Conservation (phyloP, 495 filamentous ascomycete species). For the Penicillium alfredii region DNA sequence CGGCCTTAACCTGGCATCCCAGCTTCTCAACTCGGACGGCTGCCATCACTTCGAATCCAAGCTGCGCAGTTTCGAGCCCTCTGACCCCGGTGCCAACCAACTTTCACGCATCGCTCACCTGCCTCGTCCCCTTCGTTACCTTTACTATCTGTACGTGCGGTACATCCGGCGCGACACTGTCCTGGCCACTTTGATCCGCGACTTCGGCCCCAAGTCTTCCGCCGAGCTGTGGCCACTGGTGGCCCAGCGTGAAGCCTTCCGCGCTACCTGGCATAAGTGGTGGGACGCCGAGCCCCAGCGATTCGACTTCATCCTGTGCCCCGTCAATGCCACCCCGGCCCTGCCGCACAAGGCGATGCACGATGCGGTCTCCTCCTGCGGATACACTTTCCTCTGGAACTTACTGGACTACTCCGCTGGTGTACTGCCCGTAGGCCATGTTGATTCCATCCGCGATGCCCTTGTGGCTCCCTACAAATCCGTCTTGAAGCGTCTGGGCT, state of each 20-base stretch:
- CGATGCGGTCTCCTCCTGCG: constrained; percentile 79
- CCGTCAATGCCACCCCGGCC: constrained; percentile 87
- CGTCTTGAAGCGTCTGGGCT: constrained; percentile 28
- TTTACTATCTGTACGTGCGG: constrained; percentile 86
- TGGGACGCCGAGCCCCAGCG: constrained; percentile 60
- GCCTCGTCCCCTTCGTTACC: constrained; percentile 66
- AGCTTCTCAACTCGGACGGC: constrained; percentile 82
- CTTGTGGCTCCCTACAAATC: constrained; percentile 54
- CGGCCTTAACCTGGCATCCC: constrained; percentile 71
- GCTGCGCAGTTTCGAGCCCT: constrained; percentile 69
- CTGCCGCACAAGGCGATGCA: constrained; percentile 84
- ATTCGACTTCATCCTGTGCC: constrained; percentile 75
- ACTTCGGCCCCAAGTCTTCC: constrained; percentile 64
- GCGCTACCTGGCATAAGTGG: constrained; percentile 73
- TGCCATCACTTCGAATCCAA: constrained; percentile 75
- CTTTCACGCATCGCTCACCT: constrained; percentile 68
- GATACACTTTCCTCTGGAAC: constrained; percentile 96
- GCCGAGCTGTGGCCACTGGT: constrained; percentile 80
- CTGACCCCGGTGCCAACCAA: constrained; percentile 72
- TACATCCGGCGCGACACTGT: constrained; percentile 69
- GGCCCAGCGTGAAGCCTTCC: constrained; percentile 68
- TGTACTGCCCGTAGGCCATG: constrained; percentile 80
- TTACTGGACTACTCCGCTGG: constrained; percentile 85
- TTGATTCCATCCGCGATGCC: constrained; percentile 62
- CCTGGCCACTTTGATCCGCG: constrained; percentile 69